Evolutionary conservation across 2,329 filamentous ascomycete genomes (phyloP), one percentile per base, ranked within the genome.

Genomic region (Sporothrix dimorphospora): DNA sequence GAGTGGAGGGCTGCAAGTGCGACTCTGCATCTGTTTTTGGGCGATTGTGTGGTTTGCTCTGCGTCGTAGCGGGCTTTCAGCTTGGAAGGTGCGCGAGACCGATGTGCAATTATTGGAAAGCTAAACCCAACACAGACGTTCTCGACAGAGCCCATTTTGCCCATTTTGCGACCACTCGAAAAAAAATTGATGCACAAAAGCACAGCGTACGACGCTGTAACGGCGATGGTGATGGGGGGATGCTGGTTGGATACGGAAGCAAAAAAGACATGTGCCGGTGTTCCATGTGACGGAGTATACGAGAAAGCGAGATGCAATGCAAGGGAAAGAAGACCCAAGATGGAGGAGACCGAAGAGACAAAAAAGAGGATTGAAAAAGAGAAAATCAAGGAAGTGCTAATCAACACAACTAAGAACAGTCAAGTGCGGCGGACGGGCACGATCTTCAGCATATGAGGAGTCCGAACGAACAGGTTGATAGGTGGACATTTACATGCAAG

Each of bases 31-130:
- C 59, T 65, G 38, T 27, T 24, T 27, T 65, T 21, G 59, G 38
- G 27, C 34, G 38, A 30, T 8, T 61, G 14, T n/a, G n/a, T 9
- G 55, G n/a, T 61, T 61, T 38, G 19, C 27, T 40, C 12, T 61
- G n/a, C n/a, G n/a, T n/a, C n/a, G n/a, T n/a, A 14, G 59, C 21
- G 21, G 42, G 24, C 24, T 51, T 68, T 69, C 66, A 69, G 66
- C 66, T 55, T 16, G 30, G 11, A 55, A 55, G 47, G 49, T 27
- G 66, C 49, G 49, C 66, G 30, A 69, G n/a, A 45, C 66, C 66
- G n/a, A 68, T 57, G 66, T 8, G n/a, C 49, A 69, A 55, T 19
- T 55, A 69, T 69, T 57, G 49, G 19, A 42, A 40, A n/a, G 65
- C 65, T 68, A 68, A 68, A 53, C 65, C 47, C 30, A 40, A 27